phyloP scores from a whole-genome alignment of 257 asterid genomes.

The Apocynum venetum region DNA sequence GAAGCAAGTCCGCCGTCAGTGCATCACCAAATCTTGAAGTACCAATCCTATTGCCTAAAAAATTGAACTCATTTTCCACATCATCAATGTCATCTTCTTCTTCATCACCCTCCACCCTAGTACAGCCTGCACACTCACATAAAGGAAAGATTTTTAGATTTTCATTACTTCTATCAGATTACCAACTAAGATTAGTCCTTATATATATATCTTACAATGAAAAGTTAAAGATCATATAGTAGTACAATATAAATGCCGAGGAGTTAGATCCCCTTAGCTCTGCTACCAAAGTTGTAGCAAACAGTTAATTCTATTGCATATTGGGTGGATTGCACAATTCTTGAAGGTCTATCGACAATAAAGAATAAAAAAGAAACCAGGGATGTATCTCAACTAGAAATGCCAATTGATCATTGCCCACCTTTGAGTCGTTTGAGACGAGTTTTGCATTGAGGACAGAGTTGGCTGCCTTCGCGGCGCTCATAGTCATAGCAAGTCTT shows the following conservation, averaged over 20 bases:
- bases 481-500: constrained; percentile 39
- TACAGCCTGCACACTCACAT: constrained; percentile 21
- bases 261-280: too few relatives aligned
- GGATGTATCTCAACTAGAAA: too few relatives aligned
- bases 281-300: too few relatives aligned
- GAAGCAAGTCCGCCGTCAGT: not conserved
- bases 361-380: too few relatives aligned
- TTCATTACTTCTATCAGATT: too few relatives aligned
- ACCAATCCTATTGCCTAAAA: not conserved
- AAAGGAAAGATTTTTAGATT: not conserved
- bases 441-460: constrained; percentile 40
- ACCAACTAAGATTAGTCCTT: too few relatives aligned
- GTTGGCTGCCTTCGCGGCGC: constrained; percentile 32
- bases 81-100: constrained; percentile 36
- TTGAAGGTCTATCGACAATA: too few relatives aligned
- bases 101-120: constrained; percentile 34
- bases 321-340: too few relatives aligned
- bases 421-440: constrained; percentile 35
- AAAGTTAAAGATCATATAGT: too few relatives aligned
- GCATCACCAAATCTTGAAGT: not conserved
- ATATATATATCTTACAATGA: too few relatives aligned
- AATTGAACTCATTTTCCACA: constrained; percentile 29
- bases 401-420: not conserved
- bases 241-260: too few relatives aligned
- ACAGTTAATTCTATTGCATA: too few relatives aligned